Conservation (phyloP, 2,329 filamentous ascomycete genomes). For the Colletotrichum filicis region DNA sequence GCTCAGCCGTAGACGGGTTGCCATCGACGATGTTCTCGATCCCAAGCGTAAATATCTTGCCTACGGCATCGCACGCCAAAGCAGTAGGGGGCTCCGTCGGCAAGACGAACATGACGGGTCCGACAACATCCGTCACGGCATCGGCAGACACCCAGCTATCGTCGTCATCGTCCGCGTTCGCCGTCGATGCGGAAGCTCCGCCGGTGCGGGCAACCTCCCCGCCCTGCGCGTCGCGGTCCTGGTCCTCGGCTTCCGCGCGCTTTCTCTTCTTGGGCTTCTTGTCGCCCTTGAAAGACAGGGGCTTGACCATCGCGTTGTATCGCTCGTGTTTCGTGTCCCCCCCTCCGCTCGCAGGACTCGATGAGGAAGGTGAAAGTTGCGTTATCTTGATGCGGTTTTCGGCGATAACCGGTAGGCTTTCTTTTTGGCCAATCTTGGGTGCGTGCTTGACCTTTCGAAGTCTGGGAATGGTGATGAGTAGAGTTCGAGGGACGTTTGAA, state of each 20-base stretch:
- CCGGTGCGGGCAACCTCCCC: slow-evolving; percentile 44
- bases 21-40: slow-evolving; percentile 91
- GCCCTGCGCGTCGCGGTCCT: slow-evolving; percentile 16
- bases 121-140: slow-evolving; percentile 76
- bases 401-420: slow-evolving; percentile 17
- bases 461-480: slow-evolving; percentile 10
- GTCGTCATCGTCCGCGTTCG: slow-evolving; percentile 65
- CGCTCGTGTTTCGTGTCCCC: background rate
- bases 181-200: slow-evolving; percentile 37
- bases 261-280: slow-evolving; percentile 95
- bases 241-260: slow-evolving; percentile 66
- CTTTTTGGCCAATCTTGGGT: background rate
- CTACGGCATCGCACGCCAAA: slow-evolving; percentile 86
- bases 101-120: slow-evolving; percentile 85
- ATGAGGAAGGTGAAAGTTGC: slow-evolving; percentile 13
- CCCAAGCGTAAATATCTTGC: slow-evolving; percentile 83
- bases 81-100: slow-evolving; percentile 79
- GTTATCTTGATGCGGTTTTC: slow-evolving; percentile 1
- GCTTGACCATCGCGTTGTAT: slow-evolving; percentile 77
- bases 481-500: background rate
- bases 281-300: slow-evolving; percentile 95
- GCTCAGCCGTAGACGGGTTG: slow-evolving; percentile 86
- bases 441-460: too few relatives aligned
- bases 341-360: background rate
- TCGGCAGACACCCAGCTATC: slow-evolving; percentile 95